Base-by-base conservation (phyloP, 2,329 filamentous ascomycete species). In the Dothideomycetes sp. region DNA sequence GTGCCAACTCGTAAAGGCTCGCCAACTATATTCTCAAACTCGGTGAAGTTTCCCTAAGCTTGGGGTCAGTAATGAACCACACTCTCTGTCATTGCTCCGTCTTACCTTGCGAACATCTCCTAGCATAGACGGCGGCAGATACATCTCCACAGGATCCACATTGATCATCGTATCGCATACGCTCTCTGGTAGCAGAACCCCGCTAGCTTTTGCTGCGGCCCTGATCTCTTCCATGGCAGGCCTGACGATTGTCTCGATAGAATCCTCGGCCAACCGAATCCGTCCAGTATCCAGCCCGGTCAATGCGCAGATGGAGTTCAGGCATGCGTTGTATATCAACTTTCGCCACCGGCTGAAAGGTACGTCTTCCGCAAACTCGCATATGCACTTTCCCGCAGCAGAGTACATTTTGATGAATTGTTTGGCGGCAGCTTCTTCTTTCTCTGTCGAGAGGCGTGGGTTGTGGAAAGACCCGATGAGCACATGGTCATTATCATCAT, bases 11-110 rank as follows among this genome's bases (percentile, higher is more conserved):
- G 56, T 34, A 77, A 44, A n/a, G 72, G 70, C 56, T 76, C 73
- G 1, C 72, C 72, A 3, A 76, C 53, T 27, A 77, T 63, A 45
- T 68, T 73, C 50, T 77, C 72, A 35, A 67, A 64, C 52, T 78
- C 73, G 43, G 72, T 69, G 38, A 64, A 70, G 48, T 73, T 75
- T 12, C 70, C 66, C 66, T 41, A 31, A 7, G 9, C 4, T 32
- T 8, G 15, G 22, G 12, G 17, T 41, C 11, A 41, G 39, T 24
- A n/a, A n/a, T n/a, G n/a, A n/a, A n/a, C n/a, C n/a, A n/a, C n/a
- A n/a, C n/a, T n/a, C n/a, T n/a, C n/a, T n/a, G n/a, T n/a, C n/a
- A n/a, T n/a, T n/a, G n/a, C n/a, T n/a, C n/a, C n/a, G n/a, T 19
- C 36, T 2, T 4, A 37, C 39, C 30, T 75, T 74, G 27, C 62